phyloP scores from a whole-genome alignment of 352 stramenopile genomes.

The Halophytophthora polymorphica region DNA sequence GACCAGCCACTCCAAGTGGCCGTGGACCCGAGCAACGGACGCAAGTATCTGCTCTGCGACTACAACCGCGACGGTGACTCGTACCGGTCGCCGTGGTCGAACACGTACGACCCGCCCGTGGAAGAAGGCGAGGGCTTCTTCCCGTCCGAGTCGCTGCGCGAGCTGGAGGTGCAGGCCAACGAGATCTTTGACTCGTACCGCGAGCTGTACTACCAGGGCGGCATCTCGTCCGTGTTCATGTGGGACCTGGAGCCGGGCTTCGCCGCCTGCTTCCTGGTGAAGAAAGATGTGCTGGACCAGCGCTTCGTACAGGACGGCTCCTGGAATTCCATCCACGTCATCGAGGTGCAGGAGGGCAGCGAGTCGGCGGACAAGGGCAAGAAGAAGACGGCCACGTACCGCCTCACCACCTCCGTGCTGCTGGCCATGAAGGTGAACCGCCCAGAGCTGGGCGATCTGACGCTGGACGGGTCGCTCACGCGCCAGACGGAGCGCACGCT shows the following conservation, averaged over 20 bases:
- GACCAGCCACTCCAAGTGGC: conserved; percentile 90
- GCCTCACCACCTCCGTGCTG: conserved; percentile 92
- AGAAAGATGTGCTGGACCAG: conserved; percentile 88
- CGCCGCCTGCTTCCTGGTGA: conserved; percentile 92
- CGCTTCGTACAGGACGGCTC: conserved; percentile 79
- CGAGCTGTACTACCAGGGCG: conserved; percentile 95
- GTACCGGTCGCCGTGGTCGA: conserved; percentile 93
- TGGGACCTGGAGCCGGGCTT: conserved; percentile 94
- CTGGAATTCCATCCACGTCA: conserved; percentile 95
- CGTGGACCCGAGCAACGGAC: conserved; percentile 81
- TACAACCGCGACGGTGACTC: conserved; percentile 95
- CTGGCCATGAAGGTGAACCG: conserved; percentile 89
- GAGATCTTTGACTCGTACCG: conserved; percentile 97
- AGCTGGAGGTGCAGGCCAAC: conserved; percentile 92
- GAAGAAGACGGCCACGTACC: conserved; percentile 87
- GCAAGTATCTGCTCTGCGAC: conserved; percentile 92
- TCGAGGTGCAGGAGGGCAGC: conserved; percentile 82
- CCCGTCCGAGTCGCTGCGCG: conserved; percentile 84
- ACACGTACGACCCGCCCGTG: conserved; percentile 83
- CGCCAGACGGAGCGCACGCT: conserved; percentile 78
- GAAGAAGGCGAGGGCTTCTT: conserved; percentile 87
- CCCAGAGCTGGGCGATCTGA: conserved; percentile 73
- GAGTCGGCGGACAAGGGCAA: conserved; percentile 23
- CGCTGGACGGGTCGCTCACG: conserved; percentile 89
- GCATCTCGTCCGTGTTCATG: conserved; percentile 94